A percentile compares a stretch with the other conserved stretches of the same genome.
Evolutionary conservation across 2,329 filamentous ascomycete genomes (phyloP).

Genomic region (Calonectria pseudoreteaudii): DNA sequence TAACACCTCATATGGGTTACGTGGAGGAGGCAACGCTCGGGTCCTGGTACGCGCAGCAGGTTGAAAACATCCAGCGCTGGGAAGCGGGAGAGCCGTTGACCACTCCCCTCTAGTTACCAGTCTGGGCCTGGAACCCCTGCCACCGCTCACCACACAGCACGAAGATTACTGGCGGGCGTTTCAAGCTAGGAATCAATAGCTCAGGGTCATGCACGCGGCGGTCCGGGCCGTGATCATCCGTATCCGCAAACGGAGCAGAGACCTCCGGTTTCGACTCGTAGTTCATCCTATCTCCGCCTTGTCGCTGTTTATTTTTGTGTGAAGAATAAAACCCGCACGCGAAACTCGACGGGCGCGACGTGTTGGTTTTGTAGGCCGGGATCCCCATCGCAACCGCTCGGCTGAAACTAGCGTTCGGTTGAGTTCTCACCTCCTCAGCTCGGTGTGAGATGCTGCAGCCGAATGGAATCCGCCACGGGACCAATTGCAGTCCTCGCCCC

Average conservation of each 20-base stretch:
- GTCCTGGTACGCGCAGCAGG: conserved; percentile 76
- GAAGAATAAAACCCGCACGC: not conserved
- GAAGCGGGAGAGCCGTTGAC: conserved; percentile 37
- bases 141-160: not conserved
- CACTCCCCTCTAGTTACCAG: conserved; percentile 25
- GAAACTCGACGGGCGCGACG: not conserved
- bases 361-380: conserved; percentile 1
- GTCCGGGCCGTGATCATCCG: conserved; percentile 15
- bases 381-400: not conserved
- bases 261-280: not conserved
- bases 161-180: conserved; percentile 2
- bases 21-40: conserved; percentile 74
- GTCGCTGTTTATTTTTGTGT: not conserved
- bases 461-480: conserved; percentile 1
- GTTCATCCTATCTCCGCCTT: conserved; percentile 12
- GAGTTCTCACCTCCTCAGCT: conserved; percentile 1
- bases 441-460: not conserved
- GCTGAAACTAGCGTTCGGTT: conserved; percentile 9
- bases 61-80: conserved; percentile 71
- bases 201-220: conserved; percentile 11
- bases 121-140: conserved; percentile 13
- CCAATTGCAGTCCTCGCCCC: conserved; percentile 2
- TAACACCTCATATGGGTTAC: conserved; percentile 82
- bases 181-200: conserved; percentile 18
- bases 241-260: not conserved